Base-by-base conservation (phyloP, 129 eudicot genomes). In the Escallonia herrerae region DNA sequence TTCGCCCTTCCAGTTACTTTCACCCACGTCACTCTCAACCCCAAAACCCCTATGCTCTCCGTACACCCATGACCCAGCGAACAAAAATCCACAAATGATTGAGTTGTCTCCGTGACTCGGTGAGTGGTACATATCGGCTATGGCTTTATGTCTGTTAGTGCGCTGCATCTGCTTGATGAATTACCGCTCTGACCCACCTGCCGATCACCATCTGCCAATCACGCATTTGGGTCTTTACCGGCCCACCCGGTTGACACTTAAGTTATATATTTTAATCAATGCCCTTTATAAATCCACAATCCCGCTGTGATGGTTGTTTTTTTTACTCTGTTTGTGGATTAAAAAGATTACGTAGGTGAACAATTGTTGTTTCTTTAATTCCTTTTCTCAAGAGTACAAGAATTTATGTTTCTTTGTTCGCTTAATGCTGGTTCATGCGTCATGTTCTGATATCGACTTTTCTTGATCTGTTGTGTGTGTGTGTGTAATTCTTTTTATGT, bases 401-500 rank as follows among this genome's bases (percentile, higher is more conserved):
- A 14, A 11, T 9, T 60, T 40, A 40, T 40, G 11, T 59, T 40
- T 38, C 7, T 61, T 37, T 42, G 15, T 5, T 13, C 22, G 13
- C 22, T 4, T 43, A 22, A 46, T 63, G 54, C 46, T 44, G 54
- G 46, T 44, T 63, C 50, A 7, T 63, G 50, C 52, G 7, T 63
- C 52, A 15, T 63, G 55, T 50, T 15, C 10, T 37, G 38, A 43
- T 15, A 7, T 12, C 37, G 44, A 12, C 47, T 6, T 15, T 62
- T 62, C 52, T 44, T 33, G 66, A 62, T 62, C 66, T 62, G 66
- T 37, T 52, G 4, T 62, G n/a, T 63, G 67, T 50, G 1, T 22
- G 33, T 22, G 0, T 22, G 33, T 22, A 22, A 22, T 22, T 22
- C n/a, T 22, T 22, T 22, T 1, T 22, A 22, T 37, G 54, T 9